phyloP scores from a whole-genome alignment of 768 basidiomycete species.

The Pisolithus orientalis region DNA sequence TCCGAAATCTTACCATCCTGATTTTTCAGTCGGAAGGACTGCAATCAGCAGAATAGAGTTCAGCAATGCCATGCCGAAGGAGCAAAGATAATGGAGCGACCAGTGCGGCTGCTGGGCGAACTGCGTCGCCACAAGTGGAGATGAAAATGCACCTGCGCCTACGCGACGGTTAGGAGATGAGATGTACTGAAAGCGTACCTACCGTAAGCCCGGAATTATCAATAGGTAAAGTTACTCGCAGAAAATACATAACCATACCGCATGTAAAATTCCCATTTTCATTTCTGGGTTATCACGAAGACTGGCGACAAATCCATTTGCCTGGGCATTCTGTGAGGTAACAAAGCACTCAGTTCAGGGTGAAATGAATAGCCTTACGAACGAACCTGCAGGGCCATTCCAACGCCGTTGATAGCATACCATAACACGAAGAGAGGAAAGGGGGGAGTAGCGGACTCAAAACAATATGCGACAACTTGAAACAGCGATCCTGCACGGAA shows the following conservation, averaged over 20 bases:
- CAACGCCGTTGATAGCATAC: conserved; percentile 39
- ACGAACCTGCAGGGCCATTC: conserved; percentile 40
- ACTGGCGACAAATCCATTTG: conserved; percentile 39
- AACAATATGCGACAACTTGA: conserved; percentile 26
- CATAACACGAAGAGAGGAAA: conserved; percentile 40
- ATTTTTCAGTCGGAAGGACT: conserved; percentile 59
- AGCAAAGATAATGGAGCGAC: conserved; percentile 75
- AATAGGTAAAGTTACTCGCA: not conserved
- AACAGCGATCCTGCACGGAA: conserved; percentile 17
- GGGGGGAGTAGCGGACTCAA: conserved; percentile 38
- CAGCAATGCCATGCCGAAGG: conserved; percentile 56
- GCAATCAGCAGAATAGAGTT: conserved; percentile 46
- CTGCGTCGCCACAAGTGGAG: conserved; percentile 78
- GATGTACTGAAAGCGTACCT: not conserved
- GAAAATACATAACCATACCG: conserved; percentile 28
- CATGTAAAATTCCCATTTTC: conserved; percentile 39
- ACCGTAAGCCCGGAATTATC: conserved; percentile 27
- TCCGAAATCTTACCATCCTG: conserved; percentile 51
- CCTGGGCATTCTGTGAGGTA: conserved; percentile 37
- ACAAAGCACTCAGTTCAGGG: not conserved
- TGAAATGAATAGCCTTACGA: not conserved
- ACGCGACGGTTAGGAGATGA: not conserved
- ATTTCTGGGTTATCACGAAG: conserved; percentile 31
- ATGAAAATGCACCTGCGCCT: conserved; percentile 60
- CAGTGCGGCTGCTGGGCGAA: conserved; percentile 61